Conservation (phyloP, 2,329 filamentous ascomycete genomes). For the Paradendryphiella salina region DNA sequence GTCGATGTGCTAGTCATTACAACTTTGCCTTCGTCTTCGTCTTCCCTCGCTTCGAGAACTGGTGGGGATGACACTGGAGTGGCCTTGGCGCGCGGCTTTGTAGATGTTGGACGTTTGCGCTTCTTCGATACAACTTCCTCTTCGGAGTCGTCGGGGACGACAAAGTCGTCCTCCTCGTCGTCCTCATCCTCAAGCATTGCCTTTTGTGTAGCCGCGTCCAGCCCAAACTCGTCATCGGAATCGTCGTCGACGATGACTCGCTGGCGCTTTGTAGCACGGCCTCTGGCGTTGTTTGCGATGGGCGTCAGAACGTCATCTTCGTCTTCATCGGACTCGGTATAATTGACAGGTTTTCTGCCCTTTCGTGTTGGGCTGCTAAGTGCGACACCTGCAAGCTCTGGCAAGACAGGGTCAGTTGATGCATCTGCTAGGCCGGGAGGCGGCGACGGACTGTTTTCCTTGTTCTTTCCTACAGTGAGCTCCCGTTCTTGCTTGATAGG, state of each 20-base stretch:
- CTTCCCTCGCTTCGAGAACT: conserved; percentile 42
- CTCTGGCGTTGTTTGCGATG: conserved; percentile 51
- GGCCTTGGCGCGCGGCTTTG: conserved; percentile 64
- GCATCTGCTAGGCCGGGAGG: conserved; percentile 44
- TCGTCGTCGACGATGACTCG: conserved; percentile 66
- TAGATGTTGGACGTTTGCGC: conserved; percentile 62
- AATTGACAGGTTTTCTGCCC: conserved; percentile 71
- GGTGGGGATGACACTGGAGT: conserved; percentile 53
- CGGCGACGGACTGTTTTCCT: conserved; percentile 56
- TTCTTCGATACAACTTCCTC: conserved; percentile 68
- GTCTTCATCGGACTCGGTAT: conserved; percentile 77
- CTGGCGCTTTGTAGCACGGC: conserved; percentile 59
- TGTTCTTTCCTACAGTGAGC: conserved; percentile 54
- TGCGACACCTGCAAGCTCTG: conserved; percentile 51
- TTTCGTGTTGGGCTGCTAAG: conserved; percentile 78
- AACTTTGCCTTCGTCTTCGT: conserved; percentile 61
- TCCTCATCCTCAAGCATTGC: conserved; percentile 65
- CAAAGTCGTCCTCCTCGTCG: conserved; percentile 81
- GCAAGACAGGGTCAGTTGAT: conserved; percentile 49
- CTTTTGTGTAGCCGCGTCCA: conserved; percentile 60
- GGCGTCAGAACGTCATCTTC: conserved; percentile 71
- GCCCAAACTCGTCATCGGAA: conserved; percentile 68
- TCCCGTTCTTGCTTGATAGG: conserved; percentile 67
- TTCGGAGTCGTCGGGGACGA: conserved; percentile 85
- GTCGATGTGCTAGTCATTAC: conserved; percentile 66